Evolutionary conservation across 192 early-diverging fungal species (phyloP).

Genomic region (Spizellomyces sp.): DNA sequence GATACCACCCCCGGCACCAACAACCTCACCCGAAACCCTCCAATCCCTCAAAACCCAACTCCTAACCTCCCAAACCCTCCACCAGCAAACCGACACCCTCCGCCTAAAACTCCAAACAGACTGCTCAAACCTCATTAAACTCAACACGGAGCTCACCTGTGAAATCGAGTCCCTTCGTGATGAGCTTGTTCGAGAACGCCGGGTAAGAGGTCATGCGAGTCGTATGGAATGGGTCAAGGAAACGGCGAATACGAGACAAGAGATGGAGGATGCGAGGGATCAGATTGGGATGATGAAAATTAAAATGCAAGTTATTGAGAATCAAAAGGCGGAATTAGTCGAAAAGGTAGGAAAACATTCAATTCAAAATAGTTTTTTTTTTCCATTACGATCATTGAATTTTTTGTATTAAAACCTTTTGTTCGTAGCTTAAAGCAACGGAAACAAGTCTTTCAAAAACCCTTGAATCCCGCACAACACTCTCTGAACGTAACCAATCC

Average conservation of each 20-base stretch:
- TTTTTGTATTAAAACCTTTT: too few relatives aligned
- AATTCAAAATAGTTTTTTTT: conserved; percentile 1
- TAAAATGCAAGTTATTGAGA: conserved; percentile 40
- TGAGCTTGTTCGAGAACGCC: conserved; percentile 7
- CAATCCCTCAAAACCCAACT: background rate
- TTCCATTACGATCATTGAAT: background rate
- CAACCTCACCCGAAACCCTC: too few relatives aligned
- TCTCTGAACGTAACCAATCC: conserved; percentile 39
- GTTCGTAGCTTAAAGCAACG: background rate
- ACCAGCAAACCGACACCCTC: conserved; percentile 43
- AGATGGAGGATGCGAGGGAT: conserved; percentile 32
- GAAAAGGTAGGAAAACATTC: conserved; percentile 26
- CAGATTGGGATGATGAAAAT: conserved; percentile 47
- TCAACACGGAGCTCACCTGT: conserved; percentile 33
- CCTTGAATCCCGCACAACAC: conserved; percentile 34
- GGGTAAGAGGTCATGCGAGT: conserved; percentile 26
- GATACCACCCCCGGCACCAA: too few relatives aligned
- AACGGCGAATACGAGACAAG: conserved; percentile 29
- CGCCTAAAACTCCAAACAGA: conserved; percentile 38
- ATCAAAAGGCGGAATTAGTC: conserved; percentile 33
- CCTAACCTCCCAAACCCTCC: background rate
- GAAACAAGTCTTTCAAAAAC: conserved; percentile 16
- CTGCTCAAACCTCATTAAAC: conserved; percentile 43
- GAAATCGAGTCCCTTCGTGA: conserved; percentile 42
- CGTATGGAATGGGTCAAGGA: conserved; percentile 35